Conservation (phyloP, 148 eudicot species). For the Rhododendron simsii region DNA sequence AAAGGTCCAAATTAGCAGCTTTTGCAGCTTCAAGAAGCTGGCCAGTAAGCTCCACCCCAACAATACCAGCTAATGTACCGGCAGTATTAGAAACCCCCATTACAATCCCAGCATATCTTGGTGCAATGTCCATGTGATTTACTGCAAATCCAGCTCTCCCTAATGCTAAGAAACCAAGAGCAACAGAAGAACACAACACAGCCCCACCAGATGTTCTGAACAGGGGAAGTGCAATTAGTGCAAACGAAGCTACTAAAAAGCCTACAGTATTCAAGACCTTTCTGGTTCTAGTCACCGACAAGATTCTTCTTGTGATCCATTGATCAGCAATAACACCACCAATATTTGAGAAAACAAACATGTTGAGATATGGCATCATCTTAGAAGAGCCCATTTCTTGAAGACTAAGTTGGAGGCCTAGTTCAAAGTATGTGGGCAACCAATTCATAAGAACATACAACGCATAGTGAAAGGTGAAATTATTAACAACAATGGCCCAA, state of each 20-base stretch:
- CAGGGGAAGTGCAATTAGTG: conserved; percentile 60
- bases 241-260: conserved; percentile 69
- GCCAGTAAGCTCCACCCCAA: conserved; percentile 88
- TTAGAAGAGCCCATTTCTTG: conserved; percentile 87
- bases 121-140: conserved; percentile 98
- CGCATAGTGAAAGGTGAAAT: conserved; percentile 89
- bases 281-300: conserved; percentile 70
- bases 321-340: conserved; percentile 80
- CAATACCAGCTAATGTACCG: conserved; percentile 91
- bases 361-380: conserved; percentile 28
- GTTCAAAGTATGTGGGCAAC: conserved; percentile 91
- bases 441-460: conserved; percentile 94
- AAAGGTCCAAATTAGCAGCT: conserved; percentile 62
- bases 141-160: conserved; percentile 98
- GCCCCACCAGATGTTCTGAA: conserved; percentile 82
- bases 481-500: conserved; percentile 95
- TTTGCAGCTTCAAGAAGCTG: conserved; percentile 92
- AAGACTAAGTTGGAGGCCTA: conserved; percentile 80
- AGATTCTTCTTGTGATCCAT: conserved; percentile 57
- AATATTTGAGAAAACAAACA: conserved; percentile 27
- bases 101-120: conserved; percentile 91
- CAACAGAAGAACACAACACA: conserved; percentile 83
- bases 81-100: conserved; percentile 99
- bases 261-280: conserved; percentile 81
- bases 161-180: conserved; percentile 88